Evolutionary conservation across 176 grass and related monocot genomes (phyloP), one percentile per base, ranked within the genome.

Genomic region (Themeda triandra): DNA sequence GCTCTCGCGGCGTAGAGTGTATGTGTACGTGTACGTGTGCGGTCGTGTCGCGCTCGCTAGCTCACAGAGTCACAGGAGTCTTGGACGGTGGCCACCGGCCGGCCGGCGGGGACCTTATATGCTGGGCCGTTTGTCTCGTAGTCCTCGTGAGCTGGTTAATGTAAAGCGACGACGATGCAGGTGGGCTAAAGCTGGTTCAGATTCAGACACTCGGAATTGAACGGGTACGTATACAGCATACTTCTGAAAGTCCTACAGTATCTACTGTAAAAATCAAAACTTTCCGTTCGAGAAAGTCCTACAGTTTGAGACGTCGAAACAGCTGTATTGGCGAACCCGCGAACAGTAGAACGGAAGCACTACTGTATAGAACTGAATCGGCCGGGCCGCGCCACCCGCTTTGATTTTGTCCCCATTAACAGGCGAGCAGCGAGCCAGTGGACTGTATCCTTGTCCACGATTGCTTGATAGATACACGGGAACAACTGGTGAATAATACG

Each of bases 381-480:
- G 25, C 3, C 12, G 48, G 1, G 6, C 1, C 12, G 31, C 12
- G 31, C 51, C 76, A 10, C n/a, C 5, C 8, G 37, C 36, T 68
- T 28, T 30, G 15, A 46, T 79, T 49, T 49, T 27, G 77, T 82
- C 21, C 13, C 12, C 41, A 42, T 71, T 6, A 70, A 27, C 23
- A 69, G 21, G 13, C 18, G 1, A 6, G 69, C 70, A 63, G 9
- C 37, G 1, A 3, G 69, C 70, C 63, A 65, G 64, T 25, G 72
- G 69, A 29, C 42, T 6, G 79, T 82, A 78, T 78, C 66, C 21
- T 78, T 83, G 28, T 15, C 13, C 35, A 23, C 73, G 3, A 86
- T 37, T 49, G 88, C 73, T 83, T 0, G 88, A 86, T 31, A 74
- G 88, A 5, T 86, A 79, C 88, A 49, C 29, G 59, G 35, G 79